Base-by-base conservation (phyloP, 2,329 filamentous ascomycete species). In the Juglanconis oblonga region DNA sequence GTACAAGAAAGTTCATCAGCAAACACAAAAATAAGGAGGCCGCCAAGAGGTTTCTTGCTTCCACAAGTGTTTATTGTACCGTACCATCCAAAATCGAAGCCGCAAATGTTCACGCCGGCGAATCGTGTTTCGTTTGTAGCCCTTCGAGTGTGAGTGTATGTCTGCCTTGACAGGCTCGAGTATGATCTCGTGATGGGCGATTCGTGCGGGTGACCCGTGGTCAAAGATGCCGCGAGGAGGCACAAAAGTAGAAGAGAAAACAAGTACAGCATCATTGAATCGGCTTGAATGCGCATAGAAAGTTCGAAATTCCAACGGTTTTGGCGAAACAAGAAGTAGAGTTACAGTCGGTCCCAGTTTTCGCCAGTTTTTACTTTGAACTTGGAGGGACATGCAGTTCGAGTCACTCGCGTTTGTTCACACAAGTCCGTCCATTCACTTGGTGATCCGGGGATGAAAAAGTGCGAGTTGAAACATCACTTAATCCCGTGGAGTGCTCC, bases 1-100 rank as follows among this genome's bases (percentile, higher is more conserved):
- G 13, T 57, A n/a, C 35, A 17, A 29, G 5, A 32, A 45, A 1
- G 9, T 17, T 24, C 8, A 24, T 29, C 33, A 7, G 35, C 35
- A 29, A 24, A 24, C 24, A 24, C 24, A 24, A 24, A 24, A 24
- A 24, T 24, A 24, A 56, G 33, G 10, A 29, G 35, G 14, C 14
- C 10, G 24, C 5, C 29, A 7, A 1, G 1, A 10, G 29, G 8
- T 3, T 3, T 6, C 5, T 29, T 7, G 9, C 4, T 5, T 31
- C 29, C 6, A 2, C 10, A 10, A 1, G 11, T 11, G n/a, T 4
- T 8, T 3, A 5, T 3, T 31, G 29, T 49, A 49, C 49, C 42
- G 17, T 38, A 54, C 57, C 75, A 78, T 29, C 77, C 77, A 62
- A 81, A 81, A 61, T 81, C 79, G 57, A 78, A 79, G 5, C 79